Conservation (phyloP, 192 early-diverging fungal species). For the Mortierella alpina region DNA sequence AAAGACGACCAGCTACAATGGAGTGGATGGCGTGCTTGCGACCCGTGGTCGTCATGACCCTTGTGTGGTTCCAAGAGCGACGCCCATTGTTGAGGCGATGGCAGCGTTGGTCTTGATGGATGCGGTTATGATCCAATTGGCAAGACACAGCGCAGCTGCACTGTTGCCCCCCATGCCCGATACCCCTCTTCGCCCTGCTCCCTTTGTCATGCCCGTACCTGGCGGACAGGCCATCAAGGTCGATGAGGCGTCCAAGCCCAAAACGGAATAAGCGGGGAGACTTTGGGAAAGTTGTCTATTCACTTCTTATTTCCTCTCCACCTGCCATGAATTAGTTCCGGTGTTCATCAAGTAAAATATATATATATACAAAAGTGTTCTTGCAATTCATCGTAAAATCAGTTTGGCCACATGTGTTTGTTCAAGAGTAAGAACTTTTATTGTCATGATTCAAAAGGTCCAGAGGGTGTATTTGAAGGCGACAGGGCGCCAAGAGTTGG, state of each 20-base stretch:
- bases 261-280: constrained; percentile 32
- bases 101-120: constrained; percentile 95
- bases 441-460: too few species aligned
- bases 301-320: neutral
- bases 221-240: constrained; percentile 46
- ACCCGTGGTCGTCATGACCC: constrained; percentile 98
- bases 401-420: too few species aligned
- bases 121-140: constrained; percentile 69
- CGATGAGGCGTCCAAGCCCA: constrained; percentile 48
- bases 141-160: constrained; percentile 63
- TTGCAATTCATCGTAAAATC: too few species aligned
- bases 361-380: too few species aligned
- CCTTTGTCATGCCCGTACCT: constrained; percentile 47
- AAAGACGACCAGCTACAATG: constrained; percentile 87
- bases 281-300: neutral
- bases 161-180: constrained; percentile 62
- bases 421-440: too few species aligned
- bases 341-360: too few species aligned
- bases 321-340: neutral
- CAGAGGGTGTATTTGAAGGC: too few species aligned
- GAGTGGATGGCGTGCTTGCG: constrained; percentile 81
- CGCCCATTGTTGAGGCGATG: constrained; percentile 99
- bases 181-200: constrained; percentile 47
- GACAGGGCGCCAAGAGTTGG: too few species aligned
- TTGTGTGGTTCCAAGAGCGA: constrained; percentile 95